Percentiles rank a stretch among this genome's conserved stretches.
Evolutionary conservation across 2,329 filamentous ascomycete species (phyloP).

Genomic region (Dactylellina cionopaga): DNA sequence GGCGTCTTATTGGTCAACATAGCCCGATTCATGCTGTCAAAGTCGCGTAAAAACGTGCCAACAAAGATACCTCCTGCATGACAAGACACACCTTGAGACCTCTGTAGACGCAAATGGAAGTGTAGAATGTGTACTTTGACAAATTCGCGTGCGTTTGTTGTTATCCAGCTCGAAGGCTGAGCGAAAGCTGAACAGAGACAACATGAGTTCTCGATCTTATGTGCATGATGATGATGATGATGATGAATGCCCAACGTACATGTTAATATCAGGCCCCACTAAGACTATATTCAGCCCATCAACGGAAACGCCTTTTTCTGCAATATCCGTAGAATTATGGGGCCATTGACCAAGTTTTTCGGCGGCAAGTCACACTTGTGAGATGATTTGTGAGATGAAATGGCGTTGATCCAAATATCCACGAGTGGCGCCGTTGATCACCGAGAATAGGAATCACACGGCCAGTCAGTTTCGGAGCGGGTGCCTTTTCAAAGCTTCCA

Average conservation of each 20-base stretch:
- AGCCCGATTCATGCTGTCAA: conserved; percentile 33
- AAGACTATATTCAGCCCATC: conserved; percentile 2
- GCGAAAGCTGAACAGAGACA: conserved; percentile 8
- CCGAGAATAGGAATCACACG: not conserved
- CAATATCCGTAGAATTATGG: conserved; percentile 1
- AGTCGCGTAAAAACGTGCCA: conserved; percentile 44
- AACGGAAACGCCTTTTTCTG: not conserved
- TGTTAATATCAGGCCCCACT: no score
- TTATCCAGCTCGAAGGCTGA: conserved; percentile 45
- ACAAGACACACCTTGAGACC: not conserved
- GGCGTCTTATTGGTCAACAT: conserved; percentile 39
- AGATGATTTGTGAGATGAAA: conserved; percentile 27
- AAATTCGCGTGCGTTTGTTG: conserved; percentile 34
- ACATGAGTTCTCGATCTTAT: not conserved
- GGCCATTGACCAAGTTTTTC: not conserved
- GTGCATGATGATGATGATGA: no score
- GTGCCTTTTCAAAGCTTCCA: conserved; percentile 11
- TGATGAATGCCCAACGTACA: no score
- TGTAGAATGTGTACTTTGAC: conserved; percentile 27
- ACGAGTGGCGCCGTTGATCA: conserved; percentile 33
- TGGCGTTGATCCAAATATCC: conserved; percentile 26
- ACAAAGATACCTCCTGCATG: conserved; percentile 14
- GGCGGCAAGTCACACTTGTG: not conserved
- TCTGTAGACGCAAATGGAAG: conserved; percentile 15
- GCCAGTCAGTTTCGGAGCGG: conserved; percentile 10